Conservation (phyloP, 2,329 filamentous ascomycete species). For the Cladobotryum mycophilum region DNA sequence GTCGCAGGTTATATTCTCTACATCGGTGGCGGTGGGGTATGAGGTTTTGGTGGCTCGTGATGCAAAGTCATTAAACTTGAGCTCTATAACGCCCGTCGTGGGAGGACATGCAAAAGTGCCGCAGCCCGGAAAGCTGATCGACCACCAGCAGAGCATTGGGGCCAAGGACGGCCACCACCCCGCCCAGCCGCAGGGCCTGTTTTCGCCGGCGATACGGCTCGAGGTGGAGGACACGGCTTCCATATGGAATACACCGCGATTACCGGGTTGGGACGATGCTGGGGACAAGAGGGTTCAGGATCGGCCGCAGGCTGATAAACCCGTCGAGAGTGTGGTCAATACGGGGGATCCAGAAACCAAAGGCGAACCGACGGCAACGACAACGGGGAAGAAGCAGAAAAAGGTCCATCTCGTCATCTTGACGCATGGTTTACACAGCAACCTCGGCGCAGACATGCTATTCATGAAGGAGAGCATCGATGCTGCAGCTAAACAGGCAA, state of each 20-base stretch:
- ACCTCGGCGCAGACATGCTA: conserved; percentile 92
- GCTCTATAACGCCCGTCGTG: conserved; percentile 39
- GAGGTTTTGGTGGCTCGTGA: conserved; percentile 84
- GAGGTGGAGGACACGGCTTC: conserved; percentile 82
- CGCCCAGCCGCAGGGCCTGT: conserved; percentile 68
- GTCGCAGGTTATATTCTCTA: conserved; percentile 91
- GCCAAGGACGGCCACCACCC: conserved; percentile 53
- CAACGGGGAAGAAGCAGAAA: conserved; percentile 51
- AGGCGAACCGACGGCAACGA: conserved; percentile 13
- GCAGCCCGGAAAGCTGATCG: conserved; percentile 66
- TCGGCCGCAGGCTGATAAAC: conserved; percentile 22
- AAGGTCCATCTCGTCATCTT: conserved; percentile 86
- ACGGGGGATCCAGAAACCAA: conserved; percentile 26
- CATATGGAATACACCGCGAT: conserved; percentile 84
- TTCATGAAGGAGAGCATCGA: conserved; percentile 98
- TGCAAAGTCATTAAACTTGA: conserved; percentile 70
- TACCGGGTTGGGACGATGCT: conserved; percentile 59
- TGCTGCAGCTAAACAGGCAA: conserved; percentile 67
- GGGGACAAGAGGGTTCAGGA: conserved; percentile 24
- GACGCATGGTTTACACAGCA: conserved; percentile 93
- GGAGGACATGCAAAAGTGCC: conserved; percentile 43
- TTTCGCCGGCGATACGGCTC: conserved; percentile 71
- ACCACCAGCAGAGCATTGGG: conserved; percentile 62
- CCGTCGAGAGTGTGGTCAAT: conserved; percentile 28
- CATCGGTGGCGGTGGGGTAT: conserved; percentile 78